phyloP scores from a whole-genome alignment of 352 stramenopile species.

The Phytophthora meadii region DNA sequence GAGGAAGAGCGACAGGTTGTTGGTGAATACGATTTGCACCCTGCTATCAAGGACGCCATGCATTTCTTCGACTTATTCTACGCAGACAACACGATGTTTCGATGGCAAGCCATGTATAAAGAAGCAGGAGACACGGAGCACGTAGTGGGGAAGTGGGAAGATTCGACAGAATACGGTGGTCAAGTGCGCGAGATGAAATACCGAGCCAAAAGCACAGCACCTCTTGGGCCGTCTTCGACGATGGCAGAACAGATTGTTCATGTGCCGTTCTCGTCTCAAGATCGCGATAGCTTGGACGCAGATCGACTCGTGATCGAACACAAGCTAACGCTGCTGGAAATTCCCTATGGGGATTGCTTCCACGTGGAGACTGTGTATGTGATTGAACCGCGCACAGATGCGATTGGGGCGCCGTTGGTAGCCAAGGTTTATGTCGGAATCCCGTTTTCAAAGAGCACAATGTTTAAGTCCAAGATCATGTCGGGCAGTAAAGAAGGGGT shows the following conservation, averaged over 20 bases:
- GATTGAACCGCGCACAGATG: conserved; percentile 49
- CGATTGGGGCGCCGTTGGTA: conserved; percentile 39
- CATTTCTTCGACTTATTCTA: conserved; percentile 87
- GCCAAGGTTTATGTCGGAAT: conserved; percentile 71
- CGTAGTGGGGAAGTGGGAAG: conserved; percentile 61
- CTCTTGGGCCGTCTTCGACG: conserved; percentile 70
- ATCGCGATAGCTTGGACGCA: conserved; percentile 42
- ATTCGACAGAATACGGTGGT: conserved; percentile 65
- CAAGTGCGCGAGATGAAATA: conserved; percentile 78
- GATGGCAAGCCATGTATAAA: conserved; percentile 65
- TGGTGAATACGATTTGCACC: conserved; percentile 71
- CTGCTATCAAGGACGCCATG: conserved; percentile 49
- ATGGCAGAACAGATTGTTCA: conserved; percentile 65
- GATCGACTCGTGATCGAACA: conserved; percentile 65
- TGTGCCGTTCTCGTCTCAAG: conserved; percentile 50
- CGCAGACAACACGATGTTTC: conserved; percentile 49
- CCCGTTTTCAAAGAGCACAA: conserved; percentile 84
- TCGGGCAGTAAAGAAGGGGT: conserved; percentile 72
- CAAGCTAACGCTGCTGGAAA: conserved; percentile 75
- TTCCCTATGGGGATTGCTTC: conserved; percentile 86
- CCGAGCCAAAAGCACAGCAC: conserved; percentile 73
- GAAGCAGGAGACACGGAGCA: conserved; percentile 75
- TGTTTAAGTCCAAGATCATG: conserved; percentile 89
- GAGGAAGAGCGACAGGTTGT: conserved; percentile 75
- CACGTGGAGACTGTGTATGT: conserved; percentile 73